Evolutionary conservation across 2,329 filamentous ascomycete genomes (phyloP).

Genomic region (Alternaria consortialis): DNA sequence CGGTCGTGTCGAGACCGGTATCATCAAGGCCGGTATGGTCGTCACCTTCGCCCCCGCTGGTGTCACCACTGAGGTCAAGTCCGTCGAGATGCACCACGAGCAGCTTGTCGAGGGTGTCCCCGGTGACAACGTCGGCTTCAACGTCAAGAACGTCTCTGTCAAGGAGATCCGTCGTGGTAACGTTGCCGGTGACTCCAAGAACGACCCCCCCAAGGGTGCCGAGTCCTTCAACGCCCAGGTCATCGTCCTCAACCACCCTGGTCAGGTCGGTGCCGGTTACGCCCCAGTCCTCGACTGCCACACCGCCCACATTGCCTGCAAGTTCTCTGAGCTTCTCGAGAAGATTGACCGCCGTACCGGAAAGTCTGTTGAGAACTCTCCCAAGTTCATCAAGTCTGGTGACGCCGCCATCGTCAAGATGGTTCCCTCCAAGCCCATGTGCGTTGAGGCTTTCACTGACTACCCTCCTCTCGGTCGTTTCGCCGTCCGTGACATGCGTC

Average conservation of each 20-base stretch:
- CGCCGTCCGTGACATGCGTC: slow-evolving; percentile 96
- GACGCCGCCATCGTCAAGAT: slow-evolving; percentile 99
- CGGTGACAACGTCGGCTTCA: slow-evolving; percentile 99
- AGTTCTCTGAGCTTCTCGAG: slow-evolving; percentile 98
- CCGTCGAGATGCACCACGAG: slow-evolving; percentile 99
- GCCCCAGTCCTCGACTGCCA: slow-evolving; percentile 99
- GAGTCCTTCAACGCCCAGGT: slow-evolving; percentile 99
- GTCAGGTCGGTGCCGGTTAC: slow-evolving; percentile 99
- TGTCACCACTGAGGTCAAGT: slow-evolving; percentile 99
- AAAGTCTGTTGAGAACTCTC: slow-evolving; percentile 88
- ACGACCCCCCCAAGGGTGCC: slow-evolving; percentile 89
- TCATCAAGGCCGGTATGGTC: slow-evolving; percentile 89
- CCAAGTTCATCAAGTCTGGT: slow-evolving; percentile 99
- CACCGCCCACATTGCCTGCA: slow-evolving; percentile 99
- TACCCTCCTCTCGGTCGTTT: slow-evolving; percentile 99
- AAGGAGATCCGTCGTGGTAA: slow-evolving; percentile 99
- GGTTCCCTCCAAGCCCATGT: slow-evolving; percentile 99
- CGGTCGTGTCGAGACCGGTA: slow-evolving; percentile 99
- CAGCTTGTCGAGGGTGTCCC: slow-evolving; percentile 94
- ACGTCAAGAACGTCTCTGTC: slow-evolving; percentile 99
- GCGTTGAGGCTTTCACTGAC: slow-evolving; percentile 99
- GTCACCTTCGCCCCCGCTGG: slow-evolving; percentile 98
- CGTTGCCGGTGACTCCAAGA: slow-evolving; percentile 99
- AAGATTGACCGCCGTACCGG: slow-evolving; percentile 99
- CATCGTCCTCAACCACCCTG: slow-evolving; percentile 99